phyloP scores from a whole-genome alignment of 352 stramenopile genomes.

The Globisporangium sylvaticum region DNA sequence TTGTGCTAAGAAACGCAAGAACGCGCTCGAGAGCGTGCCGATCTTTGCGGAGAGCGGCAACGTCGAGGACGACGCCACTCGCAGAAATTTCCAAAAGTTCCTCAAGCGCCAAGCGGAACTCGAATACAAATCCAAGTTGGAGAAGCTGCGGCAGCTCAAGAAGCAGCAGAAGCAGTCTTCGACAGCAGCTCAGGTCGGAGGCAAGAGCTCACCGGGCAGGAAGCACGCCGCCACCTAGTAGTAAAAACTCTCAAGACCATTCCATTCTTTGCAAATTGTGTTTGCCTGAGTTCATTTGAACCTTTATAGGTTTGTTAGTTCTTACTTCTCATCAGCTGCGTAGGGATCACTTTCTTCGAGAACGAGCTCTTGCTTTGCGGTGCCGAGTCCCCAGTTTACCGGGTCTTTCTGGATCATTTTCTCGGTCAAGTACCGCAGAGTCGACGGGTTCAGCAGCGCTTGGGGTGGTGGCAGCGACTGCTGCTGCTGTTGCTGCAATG shows the following conservation, averaged over 20 bases:
- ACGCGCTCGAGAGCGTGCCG: slow-evolving; percentile 40
- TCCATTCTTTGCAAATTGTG: background rate
- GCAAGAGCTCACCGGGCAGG: background rate
- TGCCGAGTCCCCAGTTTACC: slow-evolving; percentile 14
- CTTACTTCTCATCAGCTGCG: slow-evolving; percentile 34
- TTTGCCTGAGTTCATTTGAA: background rate
- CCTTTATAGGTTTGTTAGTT: background rate
- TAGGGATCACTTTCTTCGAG: slow-evolving; percentile 24
- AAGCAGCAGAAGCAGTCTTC: slow-evolving; percentile 12
- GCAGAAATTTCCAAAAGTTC: slow-evolving; percentile 38
- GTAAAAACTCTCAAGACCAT: background rate
- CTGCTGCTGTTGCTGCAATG: slow-evolving; percentile 13
- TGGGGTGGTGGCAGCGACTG: slow-evolving; percentile 18
- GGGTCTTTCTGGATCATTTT: slow-evolving; percentile 47
- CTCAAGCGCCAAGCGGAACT: slow-evolving; percentile 35
- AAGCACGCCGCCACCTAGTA: background rate
- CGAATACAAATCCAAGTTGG: slow-evolving; percentile 58
- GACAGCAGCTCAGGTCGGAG: slow-evolving; percentile 10
- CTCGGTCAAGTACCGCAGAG: slow-evolving; percentile 48
- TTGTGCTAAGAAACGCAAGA: slow-evolving; percentile 49
- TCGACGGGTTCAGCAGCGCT: slow-evolving; percentile 51
- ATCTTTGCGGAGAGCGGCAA: slow-evolving; percentile 16
- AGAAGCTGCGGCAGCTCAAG: slow-evolving; percentile 36
- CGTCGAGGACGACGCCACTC: slow-evolving; percentile 6
- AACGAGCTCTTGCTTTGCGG: slow-evolving; percentile 28